phyloP scores from a whole-genome alignment of 2,329 filamentous ascomycete species.

The Fusarium paranaense region DNA sequence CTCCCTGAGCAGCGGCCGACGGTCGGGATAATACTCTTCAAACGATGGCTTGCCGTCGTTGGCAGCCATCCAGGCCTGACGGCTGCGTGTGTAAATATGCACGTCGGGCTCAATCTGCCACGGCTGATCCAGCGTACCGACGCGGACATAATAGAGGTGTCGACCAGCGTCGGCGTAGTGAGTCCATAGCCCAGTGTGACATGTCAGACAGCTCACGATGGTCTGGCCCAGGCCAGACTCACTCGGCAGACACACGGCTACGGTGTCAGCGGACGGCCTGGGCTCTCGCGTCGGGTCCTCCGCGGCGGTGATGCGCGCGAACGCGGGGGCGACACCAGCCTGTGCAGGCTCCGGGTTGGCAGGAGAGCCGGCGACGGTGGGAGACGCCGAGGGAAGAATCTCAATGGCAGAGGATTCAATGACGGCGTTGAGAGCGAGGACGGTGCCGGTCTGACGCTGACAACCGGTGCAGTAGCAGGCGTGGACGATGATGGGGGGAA shows the following conservation, averaged over 20 bases:
- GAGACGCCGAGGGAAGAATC: constrained; percentile 44
- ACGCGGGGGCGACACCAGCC: constrained; percentile 29
- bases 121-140: constrained; percentile 57
- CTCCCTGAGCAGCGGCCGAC: constrained; percentile 47
- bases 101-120: constrained; percentile 55
- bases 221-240: constrained; percentile 55
- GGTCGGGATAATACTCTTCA: constrained; percentile 50
- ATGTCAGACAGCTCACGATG: constrained; percentile 57
- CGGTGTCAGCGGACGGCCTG: constrained; percentile 11
- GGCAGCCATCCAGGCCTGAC: constrained; percentile 53
- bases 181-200: constrained; percentile 55
- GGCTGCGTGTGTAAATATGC: constrained; percentile 57
- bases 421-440: constrained; percentile 55
- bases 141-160: constrained; percentile 53
- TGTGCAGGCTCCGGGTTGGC: constrained; percentile 16
- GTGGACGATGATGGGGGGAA: constrained; percentile 61
- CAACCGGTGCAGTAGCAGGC: constrained; percentile 62
- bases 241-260: constrained; percentile 50
- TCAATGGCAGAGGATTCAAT: constrained; percentile 54
- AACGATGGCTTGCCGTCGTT: constrained; percentile 52
- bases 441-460: constrained; percentile 58
- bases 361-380: constrained; percentile 34
- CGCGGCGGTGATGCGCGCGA: constrained; percentile 34
- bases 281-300: constrained; percentile 13
- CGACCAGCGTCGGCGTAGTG: constrained; percentile 52